A percentile compares a stretch with the other conserved stretches of the same genome.
Conservation (phyloP, 148 eudicot species). For the Rhododendron molle region DNA sequence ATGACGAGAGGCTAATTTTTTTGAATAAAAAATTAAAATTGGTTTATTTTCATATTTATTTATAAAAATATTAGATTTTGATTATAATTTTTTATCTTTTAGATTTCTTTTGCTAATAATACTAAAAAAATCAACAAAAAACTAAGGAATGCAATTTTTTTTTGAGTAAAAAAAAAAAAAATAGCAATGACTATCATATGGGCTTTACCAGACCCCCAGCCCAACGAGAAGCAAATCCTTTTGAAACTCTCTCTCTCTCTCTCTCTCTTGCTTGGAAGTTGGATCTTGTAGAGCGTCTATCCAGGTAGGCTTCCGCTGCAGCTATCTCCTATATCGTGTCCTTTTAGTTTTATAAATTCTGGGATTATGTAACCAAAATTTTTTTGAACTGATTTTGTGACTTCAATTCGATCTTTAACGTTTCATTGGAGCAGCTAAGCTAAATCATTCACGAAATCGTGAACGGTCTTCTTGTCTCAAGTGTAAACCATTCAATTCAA, state of each 20-base stretch:
- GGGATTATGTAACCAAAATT: background rate
- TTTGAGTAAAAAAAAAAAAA: no score
- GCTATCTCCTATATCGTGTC: background rate
- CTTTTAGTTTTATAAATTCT: background rate
- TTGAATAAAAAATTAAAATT: no score
- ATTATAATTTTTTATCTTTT: no score
- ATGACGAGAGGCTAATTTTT: no score
- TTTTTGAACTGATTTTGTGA: no score
- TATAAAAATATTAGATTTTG: fast-evolving
- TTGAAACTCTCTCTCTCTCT: background rate
- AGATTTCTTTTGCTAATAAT: no score
- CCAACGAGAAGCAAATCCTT: background rate
- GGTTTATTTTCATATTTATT: no score
- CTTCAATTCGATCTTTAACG: background rate
- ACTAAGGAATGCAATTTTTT: no score
- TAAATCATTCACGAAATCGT: background rate
- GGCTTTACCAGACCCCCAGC: no score
- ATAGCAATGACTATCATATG: no score
- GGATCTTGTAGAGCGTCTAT: background rate
- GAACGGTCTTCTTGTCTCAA: background rate
- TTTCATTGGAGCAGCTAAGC: background rate
- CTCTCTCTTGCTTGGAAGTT: background rate
- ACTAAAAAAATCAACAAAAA: no score
- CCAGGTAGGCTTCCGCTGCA: background rate
- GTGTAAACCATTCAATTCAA: background rate